Evolutionary conservation across 306 rosid genomes (phyloP), one percentile per base, ranked within the genome.

Genomic region (Adenanthera pavonina): DNA sequence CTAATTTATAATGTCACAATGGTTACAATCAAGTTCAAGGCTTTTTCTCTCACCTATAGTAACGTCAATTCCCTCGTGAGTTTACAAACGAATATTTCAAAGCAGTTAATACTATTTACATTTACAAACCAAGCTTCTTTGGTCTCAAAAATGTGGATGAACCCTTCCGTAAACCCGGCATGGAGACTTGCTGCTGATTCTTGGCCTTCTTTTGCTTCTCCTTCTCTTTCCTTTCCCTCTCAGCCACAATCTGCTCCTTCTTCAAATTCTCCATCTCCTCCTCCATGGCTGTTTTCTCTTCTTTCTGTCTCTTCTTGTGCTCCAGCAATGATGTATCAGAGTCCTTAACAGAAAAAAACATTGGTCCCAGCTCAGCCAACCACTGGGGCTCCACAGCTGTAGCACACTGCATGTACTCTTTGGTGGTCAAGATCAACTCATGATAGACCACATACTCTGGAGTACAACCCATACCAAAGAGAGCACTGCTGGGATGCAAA

Each of bases 341-440:
- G 14, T 95, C 98, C 88, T 95, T 95, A 1, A 93, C 99, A 33
- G 99, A 95, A 76, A 95, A 95, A 82, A 95, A 95, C 99, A 95
- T 93, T 2, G 99, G 99, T 38, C 99, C 99, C 74, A 95, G 79
- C 80, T 95, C 99, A 9, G 99, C 99, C 75, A 95, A 8, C 99
- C 99, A 93, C 43, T 95, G 99, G 7, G 99, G 95, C 85, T 95
- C 99, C 84, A 93, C 99, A 0, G 99, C 97, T 0, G 99, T 95
- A 35, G 97, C 99, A 72, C 99, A 95, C 72, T 95, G 99, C 99
- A 93, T 95, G 82, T 95, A 95, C 89, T 95, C 99, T 80, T 95
- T 95, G 0, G 91, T 71, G 0, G 99, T 95, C 87, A 95, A 83
- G 71, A 95, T 81, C 80, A 95, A 69, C 86, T 93, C 99, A 7